Evolutionary conservation across 352 stramenopile genomes (phyloP).

Genomic region (Phytophthora nicotianae): DNA sequence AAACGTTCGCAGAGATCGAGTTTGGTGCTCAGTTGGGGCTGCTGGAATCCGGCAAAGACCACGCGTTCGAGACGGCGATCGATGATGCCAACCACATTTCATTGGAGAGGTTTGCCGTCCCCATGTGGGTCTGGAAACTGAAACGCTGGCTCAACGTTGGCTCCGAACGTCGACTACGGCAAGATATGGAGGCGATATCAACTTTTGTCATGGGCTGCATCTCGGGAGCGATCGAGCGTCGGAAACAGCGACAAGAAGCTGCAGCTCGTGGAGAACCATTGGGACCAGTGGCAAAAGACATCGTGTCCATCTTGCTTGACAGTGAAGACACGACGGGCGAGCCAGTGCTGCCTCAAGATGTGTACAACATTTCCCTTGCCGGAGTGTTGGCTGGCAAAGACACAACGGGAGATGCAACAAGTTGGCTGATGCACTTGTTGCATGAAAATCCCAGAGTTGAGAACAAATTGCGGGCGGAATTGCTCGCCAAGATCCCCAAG

Average conservation of each 20-base stretch:
- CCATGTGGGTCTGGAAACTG: slow-evolving; percentile 52
- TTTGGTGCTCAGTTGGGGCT: slow-evolving; percentile 44
- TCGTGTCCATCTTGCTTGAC: slow-evolving; percentile 50
- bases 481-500: slow-evolving; percentile 35
- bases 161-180: slow-evolving; percentile 23
- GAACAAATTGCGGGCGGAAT: slow-evolving; percentile 32
- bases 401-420: slow-evolving; percentile 53
- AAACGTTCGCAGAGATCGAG: slow-evolving; percentile 54
- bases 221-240: slow-evolving; percentile 26
- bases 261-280: slow-evolving; percentile 20
- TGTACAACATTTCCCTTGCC: slow-evolving; percentile 71
- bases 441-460: slow-evolving; percentile 54
- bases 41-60: slow-evolving; percentile 34
- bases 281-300: slow-evolving; percentile 30
- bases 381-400: slow-evolving; percentile 72
- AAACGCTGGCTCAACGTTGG: slow-evolving; percentile 45
- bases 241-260: slow-evolving; percentile 20
- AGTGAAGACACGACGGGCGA: slow-evolving; percentile 23
- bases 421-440: slow-evolving; percentile 68
- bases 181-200: slow-evolving; percentile 36
- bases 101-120: slow-evolving; percentile 32
- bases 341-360: slow-evolving; percentile 33
- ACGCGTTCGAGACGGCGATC: slow-evolving; percentile 44
- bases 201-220: slow-evolving; percentile 37
- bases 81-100: slow-evolving; percentile 42